Conservation (phyloP, 768 basidiomycete species). For the Kwoniella sp. region DNA sequence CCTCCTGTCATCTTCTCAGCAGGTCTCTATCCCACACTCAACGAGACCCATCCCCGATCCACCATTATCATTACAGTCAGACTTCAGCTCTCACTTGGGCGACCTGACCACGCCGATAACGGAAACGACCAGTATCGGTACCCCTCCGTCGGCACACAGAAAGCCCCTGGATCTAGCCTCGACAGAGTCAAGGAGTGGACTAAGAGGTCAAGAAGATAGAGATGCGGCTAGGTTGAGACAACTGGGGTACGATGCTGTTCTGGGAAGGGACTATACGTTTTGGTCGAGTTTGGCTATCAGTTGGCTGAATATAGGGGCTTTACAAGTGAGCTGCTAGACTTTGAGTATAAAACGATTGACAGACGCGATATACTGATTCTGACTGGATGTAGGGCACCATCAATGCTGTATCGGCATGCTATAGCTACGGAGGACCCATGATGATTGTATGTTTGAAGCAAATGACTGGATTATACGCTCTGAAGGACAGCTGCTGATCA, state of each 20-base stretch:
- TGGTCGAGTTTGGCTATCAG: constrained; percentile 53
- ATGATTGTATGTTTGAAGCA: constrained; percentile 46
- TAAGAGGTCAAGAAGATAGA: constrained; percentile 31
- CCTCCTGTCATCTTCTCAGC: background rate
- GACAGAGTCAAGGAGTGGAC: constrained; percentile 6
- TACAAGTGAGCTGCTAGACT: constrained; percentile 25
- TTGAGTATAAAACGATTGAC: background rate
- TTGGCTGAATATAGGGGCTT: constrained; percentile 51
- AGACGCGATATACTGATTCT: background rate
- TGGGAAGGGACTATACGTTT: constrained; percentile 55
- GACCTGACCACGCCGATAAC: constrained; percentile 2
- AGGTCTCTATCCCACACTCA: constrained; percentile 29
- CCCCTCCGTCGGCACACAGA: background rate
- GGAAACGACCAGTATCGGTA: background rate
- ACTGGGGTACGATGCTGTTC: constrained; percentile 52
- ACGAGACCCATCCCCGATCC: constrained; percentile 39
- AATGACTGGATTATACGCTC: constrained; percentile 2
- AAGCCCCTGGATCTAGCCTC: constrained; percentile 6
- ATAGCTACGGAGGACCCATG: constrained; percentile 52
- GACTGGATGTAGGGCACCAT: constrained; percentile 41
- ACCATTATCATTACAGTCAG: constrained; percentile 5
- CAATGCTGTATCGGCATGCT: constrained; percentile 51
- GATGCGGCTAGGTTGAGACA: constrained; percentile 47
- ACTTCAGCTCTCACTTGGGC: background rate
- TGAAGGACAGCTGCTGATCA: background rate